Evolutionary conservation across 305 asterid genomes (phyloP).

Genomic region (Solanum chacoense): DNA sequence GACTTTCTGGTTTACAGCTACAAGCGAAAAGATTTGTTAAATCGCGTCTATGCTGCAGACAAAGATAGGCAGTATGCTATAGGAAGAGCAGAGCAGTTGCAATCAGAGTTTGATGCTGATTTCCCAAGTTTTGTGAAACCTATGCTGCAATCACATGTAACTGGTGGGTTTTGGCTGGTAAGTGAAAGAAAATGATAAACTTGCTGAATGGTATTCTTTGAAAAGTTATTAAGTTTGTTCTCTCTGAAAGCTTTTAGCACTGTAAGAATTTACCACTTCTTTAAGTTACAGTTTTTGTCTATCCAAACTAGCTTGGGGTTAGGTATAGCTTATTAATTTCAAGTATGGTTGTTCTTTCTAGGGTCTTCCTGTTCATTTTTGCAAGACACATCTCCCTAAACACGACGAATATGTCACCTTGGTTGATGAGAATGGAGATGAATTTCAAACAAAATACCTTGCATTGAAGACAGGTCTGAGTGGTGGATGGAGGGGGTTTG

Average conservation of each 20-base stretch:
- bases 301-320: background rate
- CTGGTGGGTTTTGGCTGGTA: constrained; percentile 97
- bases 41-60: constrained; percentile 63
- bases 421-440: constrained; percentile 48
- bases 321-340: background rate
- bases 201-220: background rate
- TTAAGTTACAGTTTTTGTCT: background rate
- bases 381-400: constrained; percentile 48
- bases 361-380: constrained; percentile 73
- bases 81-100: constrained; percentile 49
- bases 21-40: constrained; percentile 46
- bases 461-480: constrained; percentile 52
- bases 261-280: background rate
- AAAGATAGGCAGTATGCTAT: constrained; percentile 46
- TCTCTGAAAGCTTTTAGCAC: background rate
- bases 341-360: background rate
- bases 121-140: constrained; percentile 61
- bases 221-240: background rate
- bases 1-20: constrained; percentile 22
- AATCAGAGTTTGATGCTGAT: constrained; percentile 34
- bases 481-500: constrained; percentile 83
- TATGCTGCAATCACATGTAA: constrained; percentile 88
- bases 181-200: background rate
- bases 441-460: constrained; percentile 41
- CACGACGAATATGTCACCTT: constrained; percentile 29